Evolutionary conservation across 139 green algal species (phyloP).

Genomic region (Coelastrella sp.): DNA sequence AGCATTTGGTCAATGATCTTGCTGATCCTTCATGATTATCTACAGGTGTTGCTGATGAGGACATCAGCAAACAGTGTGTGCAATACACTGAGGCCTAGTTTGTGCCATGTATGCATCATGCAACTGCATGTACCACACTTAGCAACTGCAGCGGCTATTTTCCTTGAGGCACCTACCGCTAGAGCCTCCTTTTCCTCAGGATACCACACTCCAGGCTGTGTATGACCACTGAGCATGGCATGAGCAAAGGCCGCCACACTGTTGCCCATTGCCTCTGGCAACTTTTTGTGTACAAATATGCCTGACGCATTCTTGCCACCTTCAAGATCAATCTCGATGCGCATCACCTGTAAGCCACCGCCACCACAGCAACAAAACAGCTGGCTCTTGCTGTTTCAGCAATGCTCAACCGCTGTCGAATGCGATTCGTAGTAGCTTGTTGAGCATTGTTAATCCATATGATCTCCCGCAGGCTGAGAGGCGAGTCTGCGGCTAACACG

Average conservation of each 20-base stretch:
- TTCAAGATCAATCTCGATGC: conserved; percentile 90
- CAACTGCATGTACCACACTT: no score
- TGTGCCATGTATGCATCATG: no score
- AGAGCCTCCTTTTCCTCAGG: conserved; percentile 89
- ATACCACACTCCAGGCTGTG: conserved; percentile 95
- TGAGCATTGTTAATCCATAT: no score
- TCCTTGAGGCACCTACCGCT: conserved; percentile 43
- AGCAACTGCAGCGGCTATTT: no score
- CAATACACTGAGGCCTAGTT: no score
- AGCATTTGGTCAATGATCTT: no score
- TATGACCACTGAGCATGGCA: conserved; percentile 82
- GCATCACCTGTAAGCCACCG: conserved; percentile 79
- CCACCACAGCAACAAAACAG: neutral
- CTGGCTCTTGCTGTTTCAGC: neutral
- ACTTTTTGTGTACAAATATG: conserved; percentile 86
- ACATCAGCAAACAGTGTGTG: no score
- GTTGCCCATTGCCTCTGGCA: conserved; percentile 80
- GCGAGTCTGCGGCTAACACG: neutral
- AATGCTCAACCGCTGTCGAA: no score
- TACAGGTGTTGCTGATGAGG: no score
- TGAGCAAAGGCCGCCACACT: conserved; percentile 70
- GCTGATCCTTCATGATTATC: no score
- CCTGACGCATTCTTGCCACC: conserved; percentile 79
- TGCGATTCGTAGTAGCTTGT: no score
- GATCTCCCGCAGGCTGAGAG: neutral